These are phyloP conservation scores for Melampsora americana DNA, from an alignment of 1,284 basidiomycete species.

Conservation along the genomic window DNA sequence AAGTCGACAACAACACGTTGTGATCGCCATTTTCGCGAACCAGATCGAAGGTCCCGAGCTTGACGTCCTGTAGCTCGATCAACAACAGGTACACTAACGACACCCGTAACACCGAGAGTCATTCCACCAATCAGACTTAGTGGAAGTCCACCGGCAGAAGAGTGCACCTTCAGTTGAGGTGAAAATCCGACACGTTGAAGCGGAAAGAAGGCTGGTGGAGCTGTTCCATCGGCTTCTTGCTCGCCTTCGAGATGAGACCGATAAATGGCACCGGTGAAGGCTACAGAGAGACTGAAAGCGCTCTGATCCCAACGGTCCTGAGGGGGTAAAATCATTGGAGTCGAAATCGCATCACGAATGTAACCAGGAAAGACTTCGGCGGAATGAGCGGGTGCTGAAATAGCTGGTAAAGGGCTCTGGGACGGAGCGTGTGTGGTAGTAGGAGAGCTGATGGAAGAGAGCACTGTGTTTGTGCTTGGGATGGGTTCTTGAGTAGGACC, in stretches of 20 bases:
- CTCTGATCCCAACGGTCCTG: conserved; percentile 36
- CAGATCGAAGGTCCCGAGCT: conserved; percentile 31
- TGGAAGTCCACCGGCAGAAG: conserved; percentile 42
- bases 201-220: conserved; percentile 53
- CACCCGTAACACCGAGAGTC: conserved; percentile 53
- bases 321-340: conserved; percentile 8
- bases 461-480: not conserved
- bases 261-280: conserved; percentile 39
- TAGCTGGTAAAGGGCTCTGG: not conserved
- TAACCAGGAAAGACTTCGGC: not conserved
- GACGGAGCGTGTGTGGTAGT: not conserved
- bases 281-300: conserved; percentile 40
- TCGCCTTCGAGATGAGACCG: conserved; percentile 28
- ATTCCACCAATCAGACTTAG: conserved; percentile 48
- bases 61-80: conserved; percentile 46
- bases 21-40: conserved; percentile 44
- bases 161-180: conserved; percentile 49
- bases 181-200: conserved; percentile 51
- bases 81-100: conserved; percentile 49
- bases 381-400: not conserved
- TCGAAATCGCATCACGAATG: not conserved
- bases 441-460: not conserved
- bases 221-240: conserved; percentile 23
- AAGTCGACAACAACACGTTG: conserved; percentile 53
- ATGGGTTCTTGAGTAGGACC: conserved; percentile 26